Base-by-base conservation (phyloP, 768 basidiomycete genomes). In the Xerocomus potaroensis region DNA sequence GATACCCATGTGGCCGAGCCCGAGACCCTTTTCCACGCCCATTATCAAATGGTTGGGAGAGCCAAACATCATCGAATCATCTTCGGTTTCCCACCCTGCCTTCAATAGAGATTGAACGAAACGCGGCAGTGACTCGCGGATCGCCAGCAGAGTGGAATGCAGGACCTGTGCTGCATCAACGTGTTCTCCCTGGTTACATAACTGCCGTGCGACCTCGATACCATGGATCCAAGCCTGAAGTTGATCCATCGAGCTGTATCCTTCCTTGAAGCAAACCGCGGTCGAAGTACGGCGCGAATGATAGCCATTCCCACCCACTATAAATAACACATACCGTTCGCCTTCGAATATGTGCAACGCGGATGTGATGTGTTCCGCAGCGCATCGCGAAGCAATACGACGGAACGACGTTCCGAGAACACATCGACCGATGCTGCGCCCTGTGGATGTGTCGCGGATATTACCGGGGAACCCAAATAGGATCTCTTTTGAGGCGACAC, bases 281-380 rank as follows among this genome's bases (percentile, higher is more conserved):
- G 79, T 49, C n/a, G 41, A 47, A 16, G 26, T 18, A 8, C 2
- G 32, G 18, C 35, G 38, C 19, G 11, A 29, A 26, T 15, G 4
- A 11, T 12, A 39, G 7, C 37, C 18, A 8, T 30, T 52, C 36
- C 19, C 38, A 35, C 39, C 40, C 6, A 54, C 53, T 59, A 76
- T 74, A 72, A 80, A 83, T 22, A 85, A 55, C 16, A 81, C 55
- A 51, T 80, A 85, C 41, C 64, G 65, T 53, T 82, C 77, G 12
- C 64, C 49, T 10, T 54, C 48, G 51, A 78, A 78, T 12, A 76
- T 44, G 4, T 67, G 54, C 14, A 81, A 51, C 3, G 77, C 48
- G 16, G 55, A 47, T 5, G 49, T 14, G 10, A 63, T 34, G 34
- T 65, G 58, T 4, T 51, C 45, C 42, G 31, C 30, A 36, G 36